These are phyloP conservation scores for Plasmodium yoelii DNA, from an alignment of 169 alveolate species.

Conservation along the genomic window DNA sequence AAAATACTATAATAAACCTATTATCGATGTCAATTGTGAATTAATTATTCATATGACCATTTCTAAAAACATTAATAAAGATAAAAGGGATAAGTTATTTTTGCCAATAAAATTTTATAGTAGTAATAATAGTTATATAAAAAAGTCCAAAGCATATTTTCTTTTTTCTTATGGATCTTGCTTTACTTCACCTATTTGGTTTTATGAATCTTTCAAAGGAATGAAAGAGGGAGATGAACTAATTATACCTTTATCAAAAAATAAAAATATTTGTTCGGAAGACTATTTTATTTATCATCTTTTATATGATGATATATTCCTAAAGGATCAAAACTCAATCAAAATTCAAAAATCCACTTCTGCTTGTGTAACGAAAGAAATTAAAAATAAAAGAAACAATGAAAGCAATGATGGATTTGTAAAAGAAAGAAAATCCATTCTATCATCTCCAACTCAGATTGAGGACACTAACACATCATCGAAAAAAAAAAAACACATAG, in stretches of 20 bases:
- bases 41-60: slow-evolving; percentile 39
- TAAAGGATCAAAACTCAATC: background rate
- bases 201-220: slow-evolving; percentile 46
- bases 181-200: slow-evolving; percentile 71
- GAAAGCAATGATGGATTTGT: background rate
- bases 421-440: background rate
- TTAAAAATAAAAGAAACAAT: background rate
- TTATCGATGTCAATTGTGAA: slow-evolving; percentile 68
- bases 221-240: slow-evolving; percentile 73
- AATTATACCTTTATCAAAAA: slow-evolving; percentile 69
- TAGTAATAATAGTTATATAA: slow-evolving; percentile 30
- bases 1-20: slow-evolving; percentile 24
- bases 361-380: no score
- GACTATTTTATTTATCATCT: slow-evolving; percentile 34
- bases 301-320: slow-evolving; percentile 13
- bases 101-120: slow-evolving; percentile 31
- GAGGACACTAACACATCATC: background rate
- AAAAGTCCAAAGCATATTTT: slow-evolving; percentile 42
- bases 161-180: slow-evolving; percentile 72
- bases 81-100: slow-evolving; percentile 2
- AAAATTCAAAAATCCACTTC: background rate
- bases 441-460: background rate
- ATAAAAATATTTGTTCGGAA: slow-evolving; percentile 37
- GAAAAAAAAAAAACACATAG: background rate
- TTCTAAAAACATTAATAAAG: slow-evolving; percentile 11